These are phyloP conservation scores for Penstemon barbatus DNA, from an alignment of 257 asterid species.

Conservation along the genomic window DNA sequence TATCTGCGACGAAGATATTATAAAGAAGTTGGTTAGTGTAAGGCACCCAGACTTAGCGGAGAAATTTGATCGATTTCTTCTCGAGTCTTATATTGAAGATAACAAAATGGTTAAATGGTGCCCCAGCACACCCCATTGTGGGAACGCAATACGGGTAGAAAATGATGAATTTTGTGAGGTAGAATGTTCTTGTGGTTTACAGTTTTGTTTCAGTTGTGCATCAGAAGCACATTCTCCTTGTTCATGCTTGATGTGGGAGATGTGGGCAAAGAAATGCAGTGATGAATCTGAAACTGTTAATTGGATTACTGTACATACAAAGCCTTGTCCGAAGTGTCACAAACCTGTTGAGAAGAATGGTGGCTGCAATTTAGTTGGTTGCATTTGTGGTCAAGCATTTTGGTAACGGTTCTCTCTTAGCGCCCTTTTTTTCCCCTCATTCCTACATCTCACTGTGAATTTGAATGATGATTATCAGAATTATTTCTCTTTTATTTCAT, in stretches of 20 bases:
- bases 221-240: conserved; percentile 95
- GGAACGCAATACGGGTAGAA: conserved; percentile 85
- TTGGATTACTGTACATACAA: conserved; percentile 86
- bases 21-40: conserved; percentile 59
- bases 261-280: conserved; percentile 83
- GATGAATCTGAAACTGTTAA: conserved; percentile 95
- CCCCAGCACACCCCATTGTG: conserved; percentile 90
- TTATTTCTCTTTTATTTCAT: not conserved
- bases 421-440: not conserved
- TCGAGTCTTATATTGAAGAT: conserved; percentile 89
- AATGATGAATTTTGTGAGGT: conserved; percentile 79
- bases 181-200: conserved; percentile 86
- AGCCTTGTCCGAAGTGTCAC: conserved; percentile 91
- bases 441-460: conserved; percentile 6
- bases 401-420: conserved; percentile 48
- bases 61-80: conserved; percentile 81
- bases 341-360: conserved; percentile 94
- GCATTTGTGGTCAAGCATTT: conserved; percentile 86
- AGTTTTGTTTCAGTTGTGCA: conserved; percentile 82
- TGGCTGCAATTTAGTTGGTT: conserved; percentile 84
- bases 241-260: conserved; percentile 86
- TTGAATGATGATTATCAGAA: not conserved
- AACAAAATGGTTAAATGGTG: conserved; percentile 95
- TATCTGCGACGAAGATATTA: conserved; percentile 72
- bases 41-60: conserved; percentile 69